Evolutionary conservation across 2,329 filamentous ascomycete species (phyloP), one percentile per base, ranked within the genome.

Genomic region (Cladosporium oxysporum): DNA sequence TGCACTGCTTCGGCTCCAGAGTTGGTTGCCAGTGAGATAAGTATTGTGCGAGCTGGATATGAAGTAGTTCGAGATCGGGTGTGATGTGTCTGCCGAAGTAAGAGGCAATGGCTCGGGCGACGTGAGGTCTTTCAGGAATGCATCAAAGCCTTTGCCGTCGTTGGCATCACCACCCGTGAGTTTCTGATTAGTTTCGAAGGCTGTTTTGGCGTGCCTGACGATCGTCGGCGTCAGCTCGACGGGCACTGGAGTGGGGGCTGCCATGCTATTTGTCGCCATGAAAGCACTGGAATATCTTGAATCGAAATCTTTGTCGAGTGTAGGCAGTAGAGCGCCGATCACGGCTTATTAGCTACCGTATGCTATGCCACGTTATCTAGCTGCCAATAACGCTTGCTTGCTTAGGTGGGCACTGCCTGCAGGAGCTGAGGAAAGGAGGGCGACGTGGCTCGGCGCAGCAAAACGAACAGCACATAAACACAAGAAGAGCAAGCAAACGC

Each of bases 41-140:
- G 93, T 97, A 76, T 97, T 97, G 81, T 97, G 93, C 75, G 92
- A 97, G 71, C 92, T 96, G 68, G 90, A 96, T 76, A 97, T 93
- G 77, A 92, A 97, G 80, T 97, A 97, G 76, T 96, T 92, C 57
- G 90, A 91, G 66, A 96, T 83, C 4, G 92, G 91, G 64, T 77
- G 74, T 21, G 66, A 70, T 3, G 68, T 67, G 61, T 77, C 75
- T 16, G 69, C 47, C n/a, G 69, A 58, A 26, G 71, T 66, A 11
- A 72, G 68, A 55, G 66, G 67, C 11, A 69, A 69, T 8, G 67
- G 65, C 8, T 65, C 65, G 8, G 69, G 69, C 44, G 68, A 62
- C 26, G 66, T 62, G 12, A 76, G 70, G 69, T 84, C 84, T 55
- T 77, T 75, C 37, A 82, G 76, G 66, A 85, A 84, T 6, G 73